A percentile compares a stretch with the other conserved stretches of the same genome.
phyloP scores from a whole-genome alignment of 129 eudicot genomes.

The Deinandra increscens region DNA sequence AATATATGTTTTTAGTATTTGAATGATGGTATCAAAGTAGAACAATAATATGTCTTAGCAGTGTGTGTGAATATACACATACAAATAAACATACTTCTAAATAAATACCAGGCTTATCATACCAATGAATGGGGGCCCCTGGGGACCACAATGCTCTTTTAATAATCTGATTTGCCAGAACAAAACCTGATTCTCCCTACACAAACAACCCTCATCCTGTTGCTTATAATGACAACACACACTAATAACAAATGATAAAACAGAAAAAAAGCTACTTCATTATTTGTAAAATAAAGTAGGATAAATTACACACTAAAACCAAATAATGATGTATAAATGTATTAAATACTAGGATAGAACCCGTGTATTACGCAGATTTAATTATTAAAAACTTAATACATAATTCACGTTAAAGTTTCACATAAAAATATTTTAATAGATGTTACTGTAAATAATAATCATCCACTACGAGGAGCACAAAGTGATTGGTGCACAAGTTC shows the following conservation, averaged over 20 bases:
- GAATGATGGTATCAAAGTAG: conserved; percentile 1
- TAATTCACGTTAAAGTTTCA: too few relatives aligned
- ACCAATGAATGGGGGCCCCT: conserved; percentile 91
- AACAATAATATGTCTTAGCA: not conserved
- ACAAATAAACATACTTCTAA: not conserved
- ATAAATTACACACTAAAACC: too few relatives aligned
- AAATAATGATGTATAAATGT: too few relatives aligned
- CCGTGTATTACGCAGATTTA: too few relatives aligned
- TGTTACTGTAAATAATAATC: too few relatives aligned
- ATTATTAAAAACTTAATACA: too few relatives aligned
- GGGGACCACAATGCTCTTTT: conserved; percentile 62
- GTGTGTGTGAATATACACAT: not conserved
- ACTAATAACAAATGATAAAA: not conserved
- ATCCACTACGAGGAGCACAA: too few relatives aligned
- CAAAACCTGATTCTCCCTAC: conserved; percentile 88
- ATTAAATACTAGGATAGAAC: too few relatives aligned
- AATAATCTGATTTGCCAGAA: conserved; percentile 67
- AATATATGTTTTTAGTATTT: conserved; percentile 7
- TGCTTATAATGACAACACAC: conserved; percentile 6
- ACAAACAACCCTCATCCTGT: conserved; percentile 8
- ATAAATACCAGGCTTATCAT: conserved; percentile 85
- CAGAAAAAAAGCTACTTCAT: not conserved
- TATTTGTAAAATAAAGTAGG: not conserved
- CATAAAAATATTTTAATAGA: too few relatives aligned
- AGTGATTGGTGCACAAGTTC: too few relatives aligned